Conservation (phyloP, 768 basidiomycete genomes). For the Mycena filopes region DNA sequence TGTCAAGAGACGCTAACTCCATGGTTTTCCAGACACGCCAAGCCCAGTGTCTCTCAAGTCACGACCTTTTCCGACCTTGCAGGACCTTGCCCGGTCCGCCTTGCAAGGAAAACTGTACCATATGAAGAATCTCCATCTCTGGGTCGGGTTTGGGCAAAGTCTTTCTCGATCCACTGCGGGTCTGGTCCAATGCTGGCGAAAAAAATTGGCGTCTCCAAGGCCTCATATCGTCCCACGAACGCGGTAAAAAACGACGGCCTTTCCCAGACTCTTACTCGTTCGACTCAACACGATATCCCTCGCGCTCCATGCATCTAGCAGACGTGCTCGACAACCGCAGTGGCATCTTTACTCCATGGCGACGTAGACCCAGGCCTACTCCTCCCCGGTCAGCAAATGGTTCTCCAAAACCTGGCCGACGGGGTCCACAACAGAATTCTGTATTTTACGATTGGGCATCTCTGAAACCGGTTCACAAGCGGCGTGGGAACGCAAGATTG, state of each 20-base stretch:
- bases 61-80: too few species aligned
- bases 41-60: too few species aligned
- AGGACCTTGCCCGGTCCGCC: too few species aligned
- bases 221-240: slow-evolving; percentile 2
- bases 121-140: too few species aligned
- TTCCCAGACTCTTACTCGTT: not conserved
- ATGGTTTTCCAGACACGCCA: too few species aligned
- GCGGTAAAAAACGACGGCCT: not conserved
- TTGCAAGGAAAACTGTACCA: too few species aligned
- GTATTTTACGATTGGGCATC: not conserved
- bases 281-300: not conserved
- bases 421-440: slow-evolving; percentile 1
- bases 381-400: not conserved
- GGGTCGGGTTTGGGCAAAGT: not conserved
- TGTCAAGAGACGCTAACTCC: too few species aligned
- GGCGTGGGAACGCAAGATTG: not conserved
- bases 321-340: too few species aligned
- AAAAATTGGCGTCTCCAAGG: too few species aligned
- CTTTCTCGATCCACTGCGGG: not conserved
- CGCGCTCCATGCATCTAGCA: not conserved
- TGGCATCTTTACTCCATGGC: not conserved
- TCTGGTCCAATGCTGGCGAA: not conserved
- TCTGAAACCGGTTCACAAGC: not conserved
- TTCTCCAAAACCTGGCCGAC: not conserved
- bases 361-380: not conserved